Percentiles rank a stretch among this genome's conserved stretches.
phyloP scores from a whole-genome alignment of 768 basidiomycete genomes.

The Agrocybe chaxingu region DNA sequence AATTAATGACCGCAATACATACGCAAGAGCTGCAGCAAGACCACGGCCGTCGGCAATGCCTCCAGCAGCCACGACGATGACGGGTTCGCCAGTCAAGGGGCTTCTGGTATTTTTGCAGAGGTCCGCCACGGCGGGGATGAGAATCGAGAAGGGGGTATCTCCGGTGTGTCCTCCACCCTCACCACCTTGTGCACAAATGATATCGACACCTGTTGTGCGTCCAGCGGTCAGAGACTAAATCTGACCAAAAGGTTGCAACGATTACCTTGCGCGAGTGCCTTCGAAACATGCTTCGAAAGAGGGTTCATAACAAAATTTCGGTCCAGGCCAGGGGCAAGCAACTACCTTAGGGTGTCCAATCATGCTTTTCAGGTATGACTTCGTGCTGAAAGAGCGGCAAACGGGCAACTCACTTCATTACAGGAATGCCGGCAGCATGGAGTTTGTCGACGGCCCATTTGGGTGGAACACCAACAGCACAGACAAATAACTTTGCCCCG shows the following conservation, averaged over 20 bases:
- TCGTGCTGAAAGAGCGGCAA: not conserved
- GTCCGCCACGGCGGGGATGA: slow-evolving; percentile 82
- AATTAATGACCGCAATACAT: slow-evolving; percentile 14
- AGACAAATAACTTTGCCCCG: slow-evolving; percentile 76
- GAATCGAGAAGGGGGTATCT: slow-evolving; percentile 74
- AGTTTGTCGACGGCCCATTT: slow-evolving; percentile 79
- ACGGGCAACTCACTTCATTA: slow-evolving; percentile 70
- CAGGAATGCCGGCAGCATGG: slow-evolving; percentile 72
- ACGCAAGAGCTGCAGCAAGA: slow-evolving; percentile 72
- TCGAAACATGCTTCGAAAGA: slow-evolving; percentile 56
- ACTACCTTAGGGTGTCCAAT: slow-evolving; percentile 80
- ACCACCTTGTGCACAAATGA: slow-evolving; percentile 86
- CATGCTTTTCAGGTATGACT: slow-evolving; percentile 46
- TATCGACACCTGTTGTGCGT: slow-evolving; percentile 62
- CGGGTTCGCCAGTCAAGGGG: slow-evolving; percentile 73
- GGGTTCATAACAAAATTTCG: slow-evolving; percentile 1
- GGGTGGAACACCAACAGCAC: slow-evolving; percentile 82
- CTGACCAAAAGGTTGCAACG: not conserved
- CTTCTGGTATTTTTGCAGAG: slow-evolving; percentile 65
- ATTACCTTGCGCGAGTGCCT: slow-evolving; percentile 69
- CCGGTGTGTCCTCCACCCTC: slow-evolving; percentile 92
- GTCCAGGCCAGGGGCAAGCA: not conserved
- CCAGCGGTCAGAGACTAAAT: not conserved
- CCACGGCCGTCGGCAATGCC: slow-evolving; percentile 83
- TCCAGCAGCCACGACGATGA: slow-evolving; percentile 81